Percentiles rank a stretch among this genome's conserved stretches.
phyloP scores from a whole-genome alignment of 2,329 filamentous ascomycete genomes.

The Clonostachys byssicola region DNA sequence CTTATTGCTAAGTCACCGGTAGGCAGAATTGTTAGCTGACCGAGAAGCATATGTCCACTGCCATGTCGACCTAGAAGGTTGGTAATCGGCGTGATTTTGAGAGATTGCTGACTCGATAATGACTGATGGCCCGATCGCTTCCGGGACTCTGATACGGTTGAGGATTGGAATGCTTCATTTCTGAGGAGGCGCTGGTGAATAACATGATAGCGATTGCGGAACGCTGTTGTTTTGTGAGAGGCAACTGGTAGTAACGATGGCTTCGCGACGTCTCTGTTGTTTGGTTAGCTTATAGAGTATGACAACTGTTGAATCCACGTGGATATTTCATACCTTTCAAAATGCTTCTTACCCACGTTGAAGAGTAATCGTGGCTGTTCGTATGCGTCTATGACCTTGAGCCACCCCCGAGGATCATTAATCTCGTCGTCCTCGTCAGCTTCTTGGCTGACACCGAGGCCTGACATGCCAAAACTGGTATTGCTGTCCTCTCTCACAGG shows the following conservation, averaged over 20 bases:
- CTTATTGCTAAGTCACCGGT: conserved; percentile 79
- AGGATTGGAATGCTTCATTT: conserved; percentile 88
- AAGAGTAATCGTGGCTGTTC: conserved; percentile 79
- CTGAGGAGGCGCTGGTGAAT: conserved; percentile 88
- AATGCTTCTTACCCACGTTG: conserved; percentile 81
- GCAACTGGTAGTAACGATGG: conserved; percentile 72
- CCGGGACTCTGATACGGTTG: conserved; percentile 62
- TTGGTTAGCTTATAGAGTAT: conserved; percentile 8
- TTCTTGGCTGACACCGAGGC: conserved; percentile 45
- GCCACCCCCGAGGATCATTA: conserved; percentile 73
- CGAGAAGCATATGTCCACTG: conserved; percentile 80
- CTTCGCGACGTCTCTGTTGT: conserved; percentile 51
- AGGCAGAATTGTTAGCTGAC: conserved; percentile 75
- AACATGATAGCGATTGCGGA: conserved; percentile 87
- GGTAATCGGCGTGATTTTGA: conserved; percentile 85
- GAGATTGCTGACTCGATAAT: conserved; percentile 57
- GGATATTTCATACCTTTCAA: conserved; percentile 58
- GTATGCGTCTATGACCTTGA: conserved; percentile 79
- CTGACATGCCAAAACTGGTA: conserved; percentile 59
- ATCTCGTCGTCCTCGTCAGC: conserved; percentile 54
- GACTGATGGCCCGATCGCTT: conserved; percentile 51
- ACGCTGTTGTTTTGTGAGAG: conserved; percentile 77
- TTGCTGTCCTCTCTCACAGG: conserved; percentile 57
- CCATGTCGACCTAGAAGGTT: conserved; percentile 75
- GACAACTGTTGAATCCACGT: neutral